Evolutionary conservation across 192 early-diverging fungal genomes (phyloP), one percentile per base, ranked within the genome.

Genomic region (Gigaspora rosea): DNA sequence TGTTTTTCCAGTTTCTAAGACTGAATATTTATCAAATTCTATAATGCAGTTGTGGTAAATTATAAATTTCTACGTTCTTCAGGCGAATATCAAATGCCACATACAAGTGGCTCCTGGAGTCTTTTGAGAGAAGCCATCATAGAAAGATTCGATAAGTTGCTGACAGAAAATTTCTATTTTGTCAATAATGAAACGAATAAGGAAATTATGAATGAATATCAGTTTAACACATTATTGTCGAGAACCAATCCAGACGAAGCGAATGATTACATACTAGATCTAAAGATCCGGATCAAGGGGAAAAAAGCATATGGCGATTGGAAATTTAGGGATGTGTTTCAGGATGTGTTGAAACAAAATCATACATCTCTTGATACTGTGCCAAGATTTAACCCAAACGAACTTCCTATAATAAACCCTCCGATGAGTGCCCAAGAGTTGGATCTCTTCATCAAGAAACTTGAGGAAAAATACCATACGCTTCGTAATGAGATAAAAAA

Each of bases 141-240:
- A 58, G 57, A 16, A 58, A 22, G 22, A 22, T 58, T 58, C 22
- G 57, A 58, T 22, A 58, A 22, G 22, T 58, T 58, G 22, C 22
- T 58, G 57, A 58, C 57, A 58, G 57, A n/a, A 22, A 58, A 58
- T 58, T 58, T 58, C 57, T n/a, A n/a, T 58, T 58, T 22, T n/a
- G 22, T n/a, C 57, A 58, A n/a, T 58, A 58, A n/a, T 58, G 57
- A n/a, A 22, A 58, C 15, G 15, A 58, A 16, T 41, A 41, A 41
- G 36, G 5, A 41, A 41, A 41, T 41, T 41, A 41, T 41, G 36
- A 41, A 41, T 41, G 36, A 41, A 41, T 41, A 41, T 41, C 36
- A 41, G 36, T 41, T 41, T 41, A 41, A 41, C 36, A 41, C 36
- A 41, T 41, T 41, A 41, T 41, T 41, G 36, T 41, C 36, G 36